phyloP scores from a whole-genome alignment of 176 grass and related monocot species.

The Aegilops tauschii region DNA sequence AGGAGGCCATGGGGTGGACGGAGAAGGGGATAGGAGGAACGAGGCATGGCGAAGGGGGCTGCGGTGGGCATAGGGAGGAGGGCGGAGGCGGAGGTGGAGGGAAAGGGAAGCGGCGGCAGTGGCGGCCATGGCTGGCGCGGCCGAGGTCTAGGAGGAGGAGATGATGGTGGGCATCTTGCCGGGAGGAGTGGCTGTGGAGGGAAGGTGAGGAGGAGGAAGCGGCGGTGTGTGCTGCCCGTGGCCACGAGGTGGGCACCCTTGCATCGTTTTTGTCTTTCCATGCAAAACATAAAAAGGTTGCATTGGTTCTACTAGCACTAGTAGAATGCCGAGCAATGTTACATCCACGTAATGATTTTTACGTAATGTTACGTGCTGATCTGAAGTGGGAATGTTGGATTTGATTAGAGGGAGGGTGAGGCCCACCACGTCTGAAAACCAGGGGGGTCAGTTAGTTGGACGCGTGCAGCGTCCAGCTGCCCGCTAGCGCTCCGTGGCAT shows the following conservation, averaged over 20 bases:
- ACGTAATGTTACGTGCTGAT: no score
- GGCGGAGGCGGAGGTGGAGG: constrained; percentile 35
- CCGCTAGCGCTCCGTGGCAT: no score
- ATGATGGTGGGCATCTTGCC: constrained; percentile 9
- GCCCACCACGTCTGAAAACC: no score
- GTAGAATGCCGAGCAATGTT: no score
- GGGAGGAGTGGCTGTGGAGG: constrained; percentile 29
- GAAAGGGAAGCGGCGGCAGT: constrained; percentile 33
- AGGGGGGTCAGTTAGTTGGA: no score
- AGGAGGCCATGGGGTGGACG: neutral
- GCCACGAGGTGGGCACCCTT: neutral
- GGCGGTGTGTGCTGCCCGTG: neutral
- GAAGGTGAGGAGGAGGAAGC: neutral
- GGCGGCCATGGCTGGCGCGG: constrained; percentile 28
- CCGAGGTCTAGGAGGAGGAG: constrained; percentile 28
- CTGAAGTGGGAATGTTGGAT: no score
- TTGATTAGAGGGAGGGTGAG: no score
- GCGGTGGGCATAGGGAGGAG: constrained; percentile 25
- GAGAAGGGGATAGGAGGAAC: constrained; percentile 24
- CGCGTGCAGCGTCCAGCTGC: no score
- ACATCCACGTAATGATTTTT: no score
- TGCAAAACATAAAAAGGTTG: no score
- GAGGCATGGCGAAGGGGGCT: constrained; percentile 27
- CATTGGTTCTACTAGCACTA: no score
- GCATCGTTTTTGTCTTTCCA: no score